Evolutionary conservation across 2,329 filamentous ascomycete genomes (phyloP).

Genomic region (Penicillium corylophilum): DNA sequence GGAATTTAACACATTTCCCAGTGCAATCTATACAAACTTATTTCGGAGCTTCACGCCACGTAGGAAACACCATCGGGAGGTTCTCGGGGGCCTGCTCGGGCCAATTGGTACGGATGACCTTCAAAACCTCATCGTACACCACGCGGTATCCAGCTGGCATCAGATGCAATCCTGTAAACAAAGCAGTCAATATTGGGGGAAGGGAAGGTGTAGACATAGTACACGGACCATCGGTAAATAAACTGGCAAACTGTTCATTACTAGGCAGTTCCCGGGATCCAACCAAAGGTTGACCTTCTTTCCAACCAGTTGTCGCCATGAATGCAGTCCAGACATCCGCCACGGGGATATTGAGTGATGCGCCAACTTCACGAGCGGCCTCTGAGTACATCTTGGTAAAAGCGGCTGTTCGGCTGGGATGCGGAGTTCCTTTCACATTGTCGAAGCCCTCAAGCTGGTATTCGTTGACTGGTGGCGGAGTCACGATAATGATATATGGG

Average conservation of each 20-base stretch:
- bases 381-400: conserved; percentile 63
- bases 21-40: conserved; percentile 7
- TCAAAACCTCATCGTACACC: conserved; percentile 55
- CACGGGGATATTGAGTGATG: conserved; percentile 57
- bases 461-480: conserved; percentile 81
- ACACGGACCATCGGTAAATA: conserved; percentile 57
- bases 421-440: conserved; percentile 47
- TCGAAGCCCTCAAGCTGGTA: conserved; percentile 59
- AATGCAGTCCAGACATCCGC: conserved; percentile 79
- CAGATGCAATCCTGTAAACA: conserved; percentile 56
- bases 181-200: conserved; percentile 2
- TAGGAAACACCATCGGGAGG: conserved; percentile 54
- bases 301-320: conserved; percentile 63
- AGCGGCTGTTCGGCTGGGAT: conserved; percentile 58
- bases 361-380: conserved; percentile 64
- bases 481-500: conserved; percentile 71
- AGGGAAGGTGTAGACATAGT: neutral
- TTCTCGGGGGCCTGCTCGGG: conserved; percentile 56
- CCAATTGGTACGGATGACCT: conserved; percentile 51
- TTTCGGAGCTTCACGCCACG: conserved; percentile 50
- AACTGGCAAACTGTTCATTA: conserved; percentile 54
- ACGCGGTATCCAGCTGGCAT: conserved; percentile 56
- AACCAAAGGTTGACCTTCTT: conserved; percentile 49
- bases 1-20: neutral
- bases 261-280: conserved; percentile 59